These are phyloP conservation scores for Saprolegnia diclina DNA, from an alignment of 352 stramenopile species.

Conservation along the genomic window DNA sequence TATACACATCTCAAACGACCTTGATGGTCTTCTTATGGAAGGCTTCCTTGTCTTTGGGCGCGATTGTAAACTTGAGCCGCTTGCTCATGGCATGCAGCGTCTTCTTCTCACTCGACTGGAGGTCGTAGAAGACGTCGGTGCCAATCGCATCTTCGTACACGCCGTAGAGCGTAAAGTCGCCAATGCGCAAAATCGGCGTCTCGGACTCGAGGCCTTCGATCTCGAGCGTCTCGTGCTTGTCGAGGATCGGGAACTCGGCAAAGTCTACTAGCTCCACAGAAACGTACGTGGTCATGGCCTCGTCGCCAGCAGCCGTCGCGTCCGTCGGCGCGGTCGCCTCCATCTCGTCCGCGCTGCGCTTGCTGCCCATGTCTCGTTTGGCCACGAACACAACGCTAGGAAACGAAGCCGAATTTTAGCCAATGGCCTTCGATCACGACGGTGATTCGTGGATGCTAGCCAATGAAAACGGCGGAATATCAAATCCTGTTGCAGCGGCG, in stretches of 20 bases:
- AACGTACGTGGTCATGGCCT: conserved; percentile 1
- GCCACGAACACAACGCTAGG: too few species aligned
- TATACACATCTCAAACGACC: not conserved
- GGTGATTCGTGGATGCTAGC: too few species aligned
- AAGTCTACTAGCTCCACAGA: conserved; percentile 22
- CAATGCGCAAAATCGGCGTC: conserved; percentile 19
- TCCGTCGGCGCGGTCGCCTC: not conserved
- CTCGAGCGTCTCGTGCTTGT: conserved; percentile 24
- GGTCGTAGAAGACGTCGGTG: conserved; percentile 23
- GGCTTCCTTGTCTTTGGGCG: not conserved
- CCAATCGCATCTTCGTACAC: conserved; percentile 20
- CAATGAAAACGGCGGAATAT: too few species aligned
- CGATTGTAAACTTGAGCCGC: not conserved
- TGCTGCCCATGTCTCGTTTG: not conserved
- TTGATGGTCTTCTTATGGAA: not conserved
- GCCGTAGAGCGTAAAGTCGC: conserved; percentile 15
- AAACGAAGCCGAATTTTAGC: too few species aligned
- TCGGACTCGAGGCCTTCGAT: conserved; percentile 20
- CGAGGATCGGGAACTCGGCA: conserved; percentile 18
- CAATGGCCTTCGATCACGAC: too few species aligned
- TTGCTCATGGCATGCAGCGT: not conserved
- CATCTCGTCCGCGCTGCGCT: not conserved
- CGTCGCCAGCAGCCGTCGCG: not conserved
- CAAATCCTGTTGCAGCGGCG: too few species aligned
- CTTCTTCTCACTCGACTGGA: not conserved